Percentiles rank a stretch among this genome's conserved stretches.
phyloP scores from a whole-genome alignment of 208 protist genomes.

The Acanthamoeba polyphaga region DNA sequence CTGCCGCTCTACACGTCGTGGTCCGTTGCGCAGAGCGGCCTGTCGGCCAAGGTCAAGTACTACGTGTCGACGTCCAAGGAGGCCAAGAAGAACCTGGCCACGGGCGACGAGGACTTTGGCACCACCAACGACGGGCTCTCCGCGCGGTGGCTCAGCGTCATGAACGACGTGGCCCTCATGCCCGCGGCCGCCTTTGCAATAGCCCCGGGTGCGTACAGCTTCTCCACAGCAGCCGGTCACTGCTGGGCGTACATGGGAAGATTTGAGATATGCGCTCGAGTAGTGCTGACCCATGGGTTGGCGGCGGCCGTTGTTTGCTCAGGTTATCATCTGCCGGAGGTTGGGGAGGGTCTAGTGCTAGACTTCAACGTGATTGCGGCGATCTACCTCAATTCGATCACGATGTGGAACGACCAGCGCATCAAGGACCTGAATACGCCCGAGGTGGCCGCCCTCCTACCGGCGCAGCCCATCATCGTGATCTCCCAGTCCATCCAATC shows the following conservation, averaged over 20 bases:
- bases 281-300: too few relatives aligned
- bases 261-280: too few relatives aligned
- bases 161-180: neutral
- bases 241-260: too few relatives aligned
- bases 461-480: neutral
- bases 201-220: neutral
- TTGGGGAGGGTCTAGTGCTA: neutral
- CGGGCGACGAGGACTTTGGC: constrained; percentile 7
- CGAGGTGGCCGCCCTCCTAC: neutral
- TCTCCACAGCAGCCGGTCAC: neutral
- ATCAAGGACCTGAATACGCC: constrained; percentile 23
- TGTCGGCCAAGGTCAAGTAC: constrained; percentile 13
- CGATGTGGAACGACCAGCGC: constrained; percentile 18
- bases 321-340: constrained; percentile 3
- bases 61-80: neutral
- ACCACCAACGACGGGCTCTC: constrained; percentile 28
- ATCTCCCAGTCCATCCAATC: neutral
- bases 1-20: neutral
- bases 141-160: neutral
- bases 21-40: neutral
- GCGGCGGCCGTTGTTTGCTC: neutral
- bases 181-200: neutral
- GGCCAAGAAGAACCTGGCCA: constrained; percentile 7
- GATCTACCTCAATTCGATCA: constrained; percentile 10
- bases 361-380: constrained; percentile 1